phyloP scores from a whole-genome alignment of 192 early-diverging fungal species.

The Oehlia diaphana region DNA sequence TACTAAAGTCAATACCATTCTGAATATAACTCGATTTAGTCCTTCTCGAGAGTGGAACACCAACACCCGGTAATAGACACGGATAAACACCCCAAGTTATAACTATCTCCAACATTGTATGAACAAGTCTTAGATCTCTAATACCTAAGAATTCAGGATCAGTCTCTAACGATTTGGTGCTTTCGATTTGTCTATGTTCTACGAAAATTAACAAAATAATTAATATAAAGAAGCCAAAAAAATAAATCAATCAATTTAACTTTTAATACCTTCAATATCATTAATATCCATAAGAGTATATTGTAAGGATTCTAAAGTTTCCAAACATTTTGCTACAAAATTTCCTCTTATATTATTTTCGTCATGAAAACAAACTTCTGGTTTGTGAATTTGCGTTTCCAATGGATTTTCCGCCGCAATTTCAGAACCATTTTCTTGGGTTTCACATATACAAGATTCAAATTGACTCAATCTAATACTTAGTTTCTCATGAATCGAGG shows the following conservation, averaged over 20 bases:
- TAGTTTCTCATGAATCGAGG: background rate
- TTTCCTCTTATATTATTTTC: background rate
- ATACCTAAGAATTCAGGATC: constrained; percentile 51
- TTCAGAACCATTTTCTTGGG: background rate
- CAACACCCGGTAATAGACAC: constrained; percentile 63
- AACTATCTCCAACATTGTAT: constrained; percentile 66
- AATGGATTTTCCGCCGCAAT: background rate
- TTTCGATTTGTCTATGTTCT: background rate
- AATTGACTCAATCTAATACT: background rate
- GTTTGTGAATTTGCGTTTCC: background rate
- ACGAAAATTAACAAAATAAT: background rate
- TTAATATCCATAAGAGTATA: constrained; percentile 8
- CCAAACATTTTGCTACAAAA: constrained; percentile 20
- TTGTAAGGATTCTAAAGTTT: constrained; percentile 9
- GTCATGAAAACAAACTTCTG: no score
- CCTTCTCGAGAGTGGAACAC: constrained; percentile 63
- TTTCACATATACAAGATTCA: background rate
- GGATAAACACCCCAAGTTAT: constrained; percentile 72
- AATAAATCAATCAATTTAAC: background rate
- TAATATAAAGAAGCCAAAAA: background rate
- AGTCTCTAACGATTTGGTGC: background rate
- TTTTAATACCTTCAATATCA: constrained; percentile 24
- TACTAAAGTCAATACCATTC: constrained; percentile 34
- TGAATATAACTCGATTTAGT: constrained; percentile 56
- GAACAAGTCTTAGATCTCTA: constrained; percentile 60